Evolutionary conservation across 768 basidiomycete species (phyloP), one percentile per base, ranked within the genome.

Genomic region (Kwoniella europaea): DNA sequence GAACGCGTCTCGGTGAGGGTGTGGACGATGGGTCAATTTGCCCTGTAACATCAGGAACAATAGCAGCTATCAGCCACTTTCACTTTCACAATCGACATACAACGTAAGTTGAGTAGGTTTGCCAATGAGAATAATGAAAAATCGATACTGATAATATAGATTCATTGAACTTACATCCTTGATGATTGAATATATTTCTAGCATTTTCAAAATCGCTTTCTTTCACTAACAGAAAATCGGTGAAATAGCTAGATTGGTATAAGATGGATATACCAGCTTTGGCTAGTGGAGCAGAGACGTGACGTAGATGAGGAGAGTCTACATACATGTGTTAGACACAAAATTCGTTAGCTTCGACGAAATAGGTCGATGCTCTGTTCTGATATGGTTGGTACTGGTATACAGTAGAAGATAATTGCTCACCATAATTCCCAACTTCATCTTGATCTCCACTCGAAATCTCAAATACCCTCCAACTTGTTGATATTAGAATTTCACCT

Each of bases 221-320:
- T 61, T 77, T 78, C 29, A 80, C 79, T 56, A 76, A 55, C 9
- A 76, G 43, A 63, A 76, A 76, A 62, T 76, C 74, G 20, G 74
- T 76, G 59, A 71, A 76, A 50, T 76, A 73, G 43, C 74, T 73
- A 3, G 74, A 73, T 42, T 72, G 71, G 50, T 76, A 76, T 15
- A 73, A 43, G 62, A 76, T 76, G 6, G 76, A 68, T 20, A 80
- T 80, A 22, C 77, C 77, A 16, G 77, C 79, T 75, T 70, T 61
- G 6, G 79, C 77, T 0, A 80, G 71, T 13, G 79, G 79, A 13
- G 71, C 71, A 18, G 75, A 78, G 10, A 80, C 77, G 46, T 75
- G 65, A 13, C 79, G 79, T 20, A 80, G 67, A 59, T 80, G 79
- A 29, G 77, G 76, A 0, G 78, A 79, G 57, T 79, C 78, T 79